Evolutionary conservation across 176 grass and related monocot species (phyloP).

Genomic region (Tillandsia fasciculata): DNA sequence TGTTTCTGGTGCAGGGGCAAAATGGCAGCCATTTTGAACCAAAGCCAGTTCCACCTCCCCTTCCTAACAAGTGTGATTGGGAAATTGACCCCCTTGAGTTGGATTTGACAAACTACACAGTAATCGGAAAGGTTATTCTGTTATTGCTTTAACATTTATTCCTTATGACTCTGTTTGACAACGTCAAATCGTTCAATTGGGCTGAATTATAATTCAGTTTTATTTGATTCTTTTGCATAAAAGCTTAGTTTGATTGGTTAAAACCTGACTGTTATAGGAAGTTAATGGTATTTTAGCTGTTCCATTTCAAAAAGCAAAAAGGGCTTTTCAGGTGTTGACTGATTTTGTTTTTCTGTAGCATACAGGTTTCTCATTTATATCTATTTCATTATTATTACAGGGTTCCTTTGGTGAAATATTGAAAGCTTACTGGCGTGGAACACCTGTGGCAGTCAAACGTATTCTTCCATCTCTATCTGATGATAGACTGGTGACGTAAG

Average conservation of each 20-base stretch:
- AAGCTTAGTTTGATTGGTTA: no score
- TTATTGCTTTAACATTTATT: neutral
- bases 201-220: no score
- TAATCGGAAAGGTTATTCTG: slow-evolving; percentile 78
- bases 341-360: slow-evolving; percentile 5
- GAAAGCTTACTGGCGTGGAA: slow-evolving; percentile 98
- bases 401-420: slow-evolving; percentile 99
- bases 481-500: slow-evolving; percentile 93
- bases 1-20: slow-evolving; percentile 56
- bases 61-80: slow-evolving; percentile 99
- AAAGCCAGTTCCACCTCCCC: slow-evolving; percentile 84
- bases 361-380: slow-evolving; percentile 13
- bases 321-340: neutral
- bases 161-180: neutral
- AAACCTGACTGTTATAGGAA: no score
- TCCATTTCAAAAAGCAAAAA: neutral
- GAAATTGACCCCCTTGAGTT: slow-evolving; percentile 90
- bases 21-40: slow-evolving; percentile 99
- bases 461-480: slow-evolving; percentile 99
- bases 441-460: slow-evolving; percentile 93
- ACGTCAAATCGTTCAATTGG: no score
- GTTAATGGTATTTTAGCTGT: neutral
- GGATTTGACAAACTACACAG: slow-evolving; percentile 61
- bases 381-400: slow-evolving; percentile 37
- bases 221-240: no score